Evolutionary conservation across 2,329 filamentous ascomycete genomes (phyloP), one percentile per base, ranked within the genome.

Genomic region (Cladosporium cucumerinum): DNA sequence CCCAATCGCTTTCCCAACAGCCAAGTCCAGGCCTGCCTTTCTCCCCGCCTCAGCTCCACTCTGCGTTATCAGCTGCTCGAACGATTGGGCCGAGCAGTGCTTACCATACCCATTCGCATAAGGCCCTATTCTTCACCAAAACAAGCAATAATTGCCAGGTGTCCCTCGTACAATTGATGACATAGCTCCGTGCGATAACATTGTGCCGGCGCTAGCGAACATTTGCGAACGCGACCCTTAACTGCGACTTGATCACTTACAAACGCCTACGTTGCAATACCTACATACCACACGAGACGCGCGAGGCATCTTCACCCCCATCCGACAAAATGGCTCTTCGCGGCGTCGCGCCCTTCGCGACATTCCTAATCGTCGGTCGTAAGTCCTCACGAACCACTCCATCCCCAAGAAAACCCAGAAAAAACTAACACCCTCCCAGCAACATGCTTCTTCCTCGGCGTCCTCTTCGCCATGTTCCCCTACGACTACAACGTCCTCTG

Each of bases 361-460:
- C 95, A 55, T 97, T 97, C 77, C 89, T 99, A 79, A 97, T 99
- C 76, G 89, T 98, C 71, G 93, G 92, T 70, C 93, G 94, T 97
- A 86, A 77, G 92, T 87, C 60, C 55, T 52, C 30, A 14, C n/a
- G 52, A 49, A 23, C 5, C 36, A 18, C 18, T 8, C 5, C 16
- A 30, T 49, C 54, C 8, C 7, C 36, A 18, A 46, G 26, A 23
- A 23, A 46, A 54, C 61, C 21, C n/a, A 46, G 12, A 18, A 51
- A 16, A 58, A 52, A 57, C 66, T 69, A 54, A 65, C 58, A 57
- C 61, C 64, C 32, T 59, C 43, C 52, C 70, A 83, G 82, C 82
- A 66, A 93, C 91, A 70, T 97, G 92, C 79, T 99, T 99, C 86
- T 97, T 98, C 86, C 90, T 99, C 69, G 95, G 95, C 72, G 93